Evolutionary conservation across 1,284 basidiomycete species (phyloP), one percentile per base, ranked within the genome.

Genomic region (Leccinum subrobustum): DNA sequence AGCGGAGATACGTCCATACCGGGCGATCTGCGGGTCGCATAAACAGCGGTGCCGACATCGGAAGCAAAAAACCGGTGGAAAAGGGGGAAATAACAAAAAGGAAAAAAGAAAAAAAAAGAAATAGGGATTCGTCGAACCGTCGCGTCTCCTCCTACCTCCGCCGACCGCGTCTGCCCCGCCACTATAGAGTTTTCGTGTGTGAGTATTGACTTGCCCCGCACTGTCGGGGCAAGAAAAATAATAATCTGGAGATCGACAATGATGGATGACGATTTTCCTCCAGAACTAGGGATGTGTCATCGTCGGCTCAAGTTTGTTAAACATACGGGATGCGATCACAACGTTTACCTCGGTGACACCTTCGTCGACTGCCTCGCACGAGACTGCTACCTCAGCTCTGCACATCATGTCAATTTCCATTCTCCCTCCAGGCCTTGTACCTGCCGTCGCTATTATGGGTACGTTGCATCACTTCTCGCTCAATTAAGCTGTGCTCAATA

Each of bases 361-460:
- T 64, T 78, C 68, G 70, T 87, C 73, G 88, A 90, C 75, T 91
- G 88, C 68, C 63, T 59, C 50, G 68, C 72, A 31, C 54, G 54
- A 8, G 56, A 63, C 44, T 91, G 88, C 71, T 72, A 63, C 61
- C 65, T 79, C 67, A 87, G 85, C 70, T 57, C 64, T 42, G 67
- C 71, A 1, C 88, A 91, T 66, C 82, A 83, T 4, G 6, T 70
- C 14, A 61, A 71, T 51, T 89, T 87, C 67, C 68, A 67, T 27
- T 65, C 74, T 2, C 63, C 70, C n/a, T 63, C 57, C 55, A 64
- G 57, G 4, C 73, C 73, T 31, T 85, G 85, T 67, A 58, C 57
- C 20, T 90, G 88, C 69, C 81, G 79, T 54, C 80, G 84, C 62
- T 90, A 84, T 68, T 88, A 81, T 64, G 78, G 74, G 81, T 84